These are phyloP conservation scores for Rutstroemia sp. DNA, from an alignment of 2,329 filamentous ascomycete genomes.

Conservation along the genomic window DNA sequence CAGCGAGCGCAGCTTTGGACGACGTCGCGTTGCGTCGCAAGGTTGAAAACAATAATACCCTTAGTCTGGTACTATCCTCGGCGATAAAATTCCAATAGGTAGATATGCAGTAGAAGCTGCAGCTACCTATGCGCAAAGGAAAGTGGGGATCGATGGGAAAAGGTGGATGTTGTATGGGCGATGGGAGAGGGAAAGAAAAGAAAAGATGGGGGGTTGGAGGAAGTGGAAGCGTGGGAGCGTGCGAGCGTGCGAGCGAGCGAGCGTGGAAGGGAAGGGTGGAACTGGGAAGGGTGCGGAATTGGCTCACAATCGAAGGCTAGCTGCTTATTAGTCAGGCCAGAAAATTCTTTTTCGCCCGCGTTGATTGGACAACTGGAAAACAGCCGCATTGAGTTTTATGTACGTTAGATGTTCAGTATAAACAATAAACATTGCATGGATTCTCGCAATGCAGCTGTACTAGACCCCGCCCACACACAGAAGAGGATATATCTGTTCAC, in stretches of 20 bases:
- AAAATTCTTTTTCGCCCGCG: no score
- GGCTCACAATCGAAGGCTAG: no score
- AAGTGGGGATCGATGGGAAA: conserved; percentile 5
- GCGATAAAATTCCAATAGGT: not conserved
- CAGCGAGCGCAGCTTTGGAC: not conserved
- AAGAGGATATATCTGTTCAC: no score
- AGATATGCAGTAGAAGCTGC: conserved; percentile 5
- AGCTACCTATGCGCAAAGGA: conserved; percentile 10
- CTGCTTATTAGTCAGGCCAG: no score
- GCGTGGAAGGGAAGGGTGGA: not conserved
- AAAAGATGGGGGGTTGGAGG: not conserved
- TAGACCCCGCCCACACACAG: no score
- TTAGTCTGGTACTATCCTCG: not conserved
- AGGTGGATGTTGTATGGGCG: conserved; percentile 3
- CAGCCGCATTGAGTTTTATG: no score
- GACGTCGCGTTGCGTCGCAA: not conserved
- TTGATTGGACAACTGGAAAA: no score
- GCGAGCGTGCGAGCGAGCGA: no score
- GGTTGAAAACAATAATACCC: not conserved
- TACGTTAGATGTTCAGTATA: no score
- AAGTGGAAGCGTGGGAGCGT: not conserved
- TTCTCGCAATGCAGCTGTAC: no score
- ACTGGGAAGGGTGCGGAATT: not conserved
- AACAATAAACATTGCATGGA: no score
- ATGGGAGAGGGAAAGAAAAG: not conserved